A percentile compares a stretch with the other conserved stretches of the same genome.
These are phyloP conservation scores for Teunomyces kruisii DNA, from an alignment of 805 yeast genomes.

Conservation along the genomic window DNA sequence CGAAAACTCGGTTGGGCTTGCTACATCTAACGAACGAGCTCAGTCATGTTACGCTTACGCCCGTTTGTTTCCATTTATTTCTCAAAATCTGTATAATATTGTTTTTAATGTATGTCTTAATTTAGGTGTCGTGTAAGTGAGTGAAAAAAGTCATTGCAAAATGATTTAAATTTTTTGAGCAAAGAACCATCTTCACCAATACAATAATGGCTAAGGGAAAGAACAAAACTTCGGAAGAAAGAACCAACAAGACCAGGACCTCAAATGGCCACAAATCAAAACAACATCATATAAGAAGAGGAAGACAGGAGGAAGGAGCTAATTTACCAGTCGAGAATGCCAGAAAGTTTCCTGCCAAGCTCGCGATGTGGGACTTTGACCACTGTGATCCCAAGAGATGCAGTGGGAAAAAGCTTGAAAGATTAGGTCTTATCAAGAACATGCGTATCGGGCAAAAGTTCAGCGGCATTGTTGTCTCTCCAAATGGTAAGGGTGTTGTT, in stretches of 20 bases:
- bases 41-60: not conserved
- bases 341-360: constrained; percentile 67
- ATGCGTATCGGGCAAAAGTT: constrained; percentile 92
- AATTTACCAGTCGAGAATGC: constrained; percentile 10
- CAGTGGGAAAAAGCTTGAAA: constrained; percentile 89
- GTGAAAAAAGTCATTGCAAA: not conserved
- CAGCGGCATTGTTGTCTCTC: constrained; percentile 86
- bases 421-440: constrained; percentile 78
- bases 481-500: constrained; percentile 86
- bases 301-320: constrained; percentile 33
- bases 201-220: constrained; percentile 53
- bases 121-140: not conserved
- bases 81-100: constrained; percentile 5
- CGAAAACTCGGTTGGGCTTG: constrained; percentile 1
- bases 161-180: not conserved
- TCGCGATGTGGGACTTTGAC: constrained; percentile 99
- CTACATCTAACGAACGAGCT: not conserved
- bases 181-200: not conserved
- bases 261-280: constrained; percentile 59
- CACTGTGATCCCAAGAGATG: constrained; percentile 99
- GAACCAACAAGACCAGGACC: constrained; percentile 35
- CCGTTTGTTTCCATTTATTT: constrained; percentile 6
- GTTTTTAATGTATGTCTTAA: not conserved
- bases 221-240: constrained; percentile 49
- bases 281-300: constrained; percentile 46